Percentiles rank a stretch among this genome's conserved stretches.
Evolutionary conservation across 2,329 filamentous ascomycete species (phyloP).

Genomic region (Apiospora arundinis): DNA sequence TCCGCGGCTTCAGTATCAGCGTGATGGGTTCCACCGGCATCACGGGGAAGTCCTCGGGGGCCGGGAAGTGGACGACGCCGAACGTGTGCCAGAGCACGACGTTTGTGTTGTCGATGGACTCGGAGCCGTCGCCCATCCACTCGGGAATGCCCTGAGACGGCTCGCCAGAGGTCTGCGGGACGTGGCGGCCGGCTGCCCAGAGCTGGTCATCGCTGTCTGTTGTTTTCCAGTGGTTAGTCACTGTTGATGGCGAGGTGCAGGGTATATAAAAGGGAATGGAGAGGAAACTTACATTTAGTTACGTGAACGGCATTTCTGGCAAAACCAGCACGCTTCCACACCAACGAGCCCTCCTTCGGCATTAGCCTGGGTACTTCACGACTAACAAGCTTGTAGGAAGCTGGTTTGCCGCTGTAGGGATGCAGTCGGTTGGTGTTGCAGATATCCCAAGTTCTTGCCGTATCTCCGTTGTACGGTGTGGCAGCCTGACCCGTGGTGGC

Average conservation of each 20-base stretch:
- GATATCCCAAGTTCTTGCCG: constrained; percentile 89
- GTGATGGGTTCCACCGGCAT: constrained; percentile 91
- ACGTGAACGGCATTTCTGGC: constrained; percentile 87
- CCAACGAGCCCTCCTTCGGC: constrained; percentile 80
- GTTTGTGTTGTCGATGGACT: constrained; percentile 79
- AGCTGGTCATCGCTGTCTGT: constrained; percentile 80
- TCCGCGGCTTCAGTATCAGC: constrained; percentile 76
- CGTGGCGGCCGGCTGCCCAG: constrained; percentile 85
- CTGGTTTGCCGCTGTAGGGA: constrained; percentile 83
- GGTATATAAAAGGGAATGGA: background rate
- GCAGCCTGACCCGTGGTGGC: constrained; percentile 70
- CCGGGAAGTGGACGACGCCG: constrained; percentile 86
- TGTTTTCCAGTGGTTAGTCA: constrained; percentile 20
- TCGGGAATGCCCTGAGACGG: constrained; percentile 74
- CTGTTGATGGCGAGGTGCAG: background rate
- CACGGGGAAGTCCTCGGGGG: constrained; percentile 89
- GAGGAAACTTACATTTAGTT: constrained; percentile 73
- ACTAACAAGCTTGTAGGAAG: constrained; percentile 88
- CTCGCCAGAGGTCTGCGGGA: constrained; percentile 85
- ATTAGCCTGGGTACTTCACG: constrained; percentile 80
- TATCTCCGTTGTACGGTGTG: constrained; percentile 82
- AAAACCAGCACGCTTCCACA: constrained; percentile 90
- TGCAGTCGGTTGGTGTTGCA: constrained; percentile 84
- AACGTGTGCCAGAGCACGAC: constrained; percentile 95
- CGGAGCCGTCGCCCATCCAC: constrained; percentile 76